Conservation (phyloP, 2,329 filamentous ascomycete species). For the Claviceps pazoutovae region DNA sequence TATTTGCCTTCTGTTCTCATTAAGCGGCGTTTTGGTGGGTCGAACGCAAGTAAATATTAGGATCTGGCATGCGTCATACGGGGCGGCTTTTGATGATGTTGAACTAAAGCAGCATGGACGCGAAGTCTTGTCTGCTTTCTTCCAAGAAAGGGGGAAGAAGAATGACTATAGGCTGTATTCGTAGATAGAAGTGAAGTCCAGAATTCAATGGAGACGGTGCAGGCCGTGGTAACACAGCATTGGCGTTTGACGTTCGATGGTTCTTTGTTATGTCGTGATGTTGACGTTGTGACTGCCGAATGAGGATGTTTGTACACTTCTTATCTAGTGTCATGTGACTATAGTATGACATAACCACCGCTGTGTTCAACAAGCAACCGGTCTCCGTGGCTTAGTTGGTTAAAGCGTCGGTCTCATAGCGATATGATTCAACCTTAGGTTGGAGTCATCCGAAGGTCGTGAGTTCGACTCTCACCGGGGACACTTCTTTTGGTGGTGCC, state of each 20-base stretch:
- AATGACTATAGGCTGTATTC: background rate
- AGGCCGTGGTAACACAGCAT: background rate
- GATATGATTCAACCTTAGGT: conserved; percentile 12
- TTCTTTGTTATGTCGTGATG: no score
- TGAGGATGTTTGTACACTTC: background rate
- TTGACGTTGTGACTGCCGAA: no score
- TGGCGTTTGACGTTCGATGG: no score
- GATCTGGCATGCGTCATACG: no score
- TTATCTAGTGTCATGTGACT: rapidly evolving
- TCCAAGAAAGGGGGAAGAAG: background rate
- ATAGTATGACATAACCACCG: rapidly evolving
- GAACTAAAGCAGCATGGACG: background rate
- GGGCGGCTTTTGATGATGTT: no score
- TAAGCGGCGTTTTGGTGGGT: no score
- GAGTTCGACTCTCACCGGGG: conserved; percentile 34
- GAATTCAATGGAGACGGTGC: background rate
- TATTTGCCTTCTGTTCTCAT: background rate
- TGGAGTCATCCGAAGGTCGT: conserved; percentile 26
- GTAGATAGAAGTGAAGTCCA: background rate
- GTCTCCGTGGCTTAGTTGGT: conserved; percentile 24
- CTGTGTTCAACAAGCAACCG: rapidly evolving
- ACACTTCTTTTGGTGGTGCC: conserved; percentile 13
- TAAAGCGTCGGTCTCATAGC: conserved; percentile 23
- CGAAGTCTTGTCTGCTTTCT: background rate
- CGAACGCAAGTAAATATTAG: no score